Conservation (phyloP, 139 green algal species). For the Nannochloris sp. region DNA sequence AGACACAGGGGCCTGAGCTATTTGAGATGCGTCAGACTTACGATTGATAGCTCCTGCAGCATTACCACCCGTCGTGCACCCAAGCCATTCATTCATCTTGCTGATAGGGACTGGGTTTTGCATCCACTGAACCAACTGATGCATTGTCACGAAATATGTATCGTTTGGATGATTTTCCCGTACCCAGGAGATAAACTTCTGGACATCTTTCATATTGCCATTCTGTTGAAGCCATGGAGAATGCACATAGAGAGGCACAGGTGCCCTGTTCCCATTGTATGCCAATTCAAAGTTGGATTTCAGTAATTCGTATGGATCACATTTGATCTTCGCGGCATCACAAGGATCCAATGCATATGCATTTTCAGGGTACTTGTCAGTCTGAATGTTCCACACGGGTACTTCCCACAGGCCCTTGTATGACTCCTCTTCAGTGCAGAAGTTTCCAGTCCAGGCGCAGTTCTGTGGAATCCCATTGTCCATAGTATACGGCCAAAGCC, state of each 20-base stretch:
- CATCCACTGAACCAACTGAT: slow-evolving; percentile 25
- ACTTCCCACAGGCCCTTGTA: slow-evolving; percentile 13
- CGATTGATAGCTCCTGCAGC: slow-evolving; percentile 1
- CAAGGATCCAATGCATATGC: slow-evolving; percentile 24
- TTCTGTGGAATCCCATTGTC: slow-evolving; percentile 27
- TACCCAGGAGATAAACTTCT: slow-evolving; percentile 11
- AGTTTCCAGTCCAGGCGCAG: slow-evolving; percentile 11
- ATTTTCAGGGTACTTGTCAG: slow-evolving; percentile 17
- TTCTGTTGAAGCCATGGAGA: slow-evolving; percentile 13
- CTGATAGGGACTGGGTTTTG: slow-evolving; percentile 13
- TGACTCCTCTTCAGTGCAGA: not conserved
- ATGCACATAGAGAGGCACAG: slow-evolving; percentile 25
- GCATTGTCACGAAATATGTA: slow-evolving; percentile 26
- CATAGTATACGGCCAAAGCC: slow-evolving; percentile 24
- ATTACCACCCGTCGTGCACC: not conserved
- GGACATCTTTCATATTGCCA: not conserved
- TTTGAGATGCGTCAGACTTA: not conserved
- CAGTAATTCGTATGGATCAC: slow-evolving; percentile 14
- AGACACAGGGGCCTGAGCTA: not conserved
- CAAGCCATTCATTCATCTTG: slow-evolving; percentile 8
- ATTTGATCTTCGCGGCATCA: slow-evolving; percentile 5
- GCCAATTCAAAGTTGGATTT: slow-evolving; percentile 18
- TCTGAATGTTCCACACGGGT: slow-evolving; percentile 22
- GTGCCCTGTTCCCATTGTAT: slow-evolving; percentile 21
- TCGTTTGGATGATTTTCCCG: not conserved